Evolutionary conservation across 768 basidiomycete genomes (phyloP), one percentile per base, ranked within the genome.

Genomic region (Imleria badia): DNA sequence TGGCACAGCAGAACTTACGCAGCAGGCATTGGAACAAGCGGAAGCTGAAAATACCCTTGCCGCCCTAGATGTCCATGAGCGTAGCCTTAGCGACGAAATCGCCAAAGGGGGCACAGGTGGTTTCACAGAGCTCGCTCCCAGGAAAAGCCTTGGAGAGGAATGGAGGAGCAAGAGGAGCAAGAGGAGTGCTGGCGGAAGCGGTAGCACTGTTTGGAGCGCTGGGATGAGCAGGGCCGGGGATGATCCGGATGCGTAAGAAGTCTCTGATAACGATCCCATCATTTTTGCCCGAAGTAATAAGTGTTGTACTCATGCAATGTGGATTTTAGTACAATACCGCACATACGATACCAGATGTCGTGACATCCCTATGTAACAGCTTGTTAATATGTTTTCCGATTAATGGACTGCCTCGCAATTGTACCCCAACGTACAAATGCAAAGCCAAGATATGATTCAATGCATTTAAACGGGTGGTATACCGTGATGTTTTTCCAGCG

Each of bases 131-230:
- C 81, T 91, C 49, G 73, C 76, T 17, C 75, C 75, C 34, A 76
- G 81, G 44, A 75, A 75, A 47, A 69, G 68, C 40, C 35, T 57
- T 6, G 71, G 77, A 11, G 76, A 79, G 30, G 80, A 85, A 53
- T 78, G 87, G 65, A 79, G 84, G 57, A 82, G 83, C 51, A 73
- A 80, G 45, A 76, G 79, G 55, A 73, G 74, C 44, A 75, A 59
- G 52, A 62, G 60, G 33, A 86, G 85, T 57, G 78, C 68, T 22
- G 81, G 83, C 36, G 87, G 85, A 9, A 87, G 86, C 58, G 81
- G 82, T 35, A 89, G 88, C 69, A 93, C 91, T 1, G 87, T 93
- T 29, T 93, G 87, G 86, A 92, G 91, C 67, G 90, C 90, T 47
- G 90, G 90, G 31, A 85, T 89, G 85, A 83, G 84, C 60, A 85